phyloP scores from a whole-genome alignment of 306 rosid genomes.

The Acacia melanoxylon region DNA sequence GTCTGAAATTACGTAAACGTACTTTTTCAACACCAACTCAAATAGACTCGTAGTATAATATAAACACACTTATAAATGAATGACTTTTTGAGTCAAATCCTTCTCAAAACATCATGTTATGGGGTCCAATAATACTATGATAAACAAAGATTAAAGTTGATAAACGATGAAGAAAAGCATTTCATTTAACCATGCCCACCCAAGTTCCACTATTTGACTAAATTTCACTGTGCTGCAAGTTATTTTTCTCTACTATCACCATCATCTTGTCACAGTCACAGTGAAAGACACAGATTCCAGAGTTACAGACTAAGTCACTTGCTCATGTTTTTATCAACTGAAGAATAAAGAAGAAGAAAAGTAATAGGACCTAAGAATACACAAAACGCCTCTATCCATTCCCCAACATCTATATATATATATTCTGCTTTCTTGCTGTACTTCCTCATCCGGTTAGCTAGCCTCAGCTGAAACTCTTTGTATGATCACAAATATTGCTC shows the following conservation, averaged over 20 bases:
- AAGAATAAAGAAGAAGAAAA: neutral
- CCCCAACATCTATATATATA: constrained; percentile 17
- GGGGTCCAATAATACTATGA: neutral
- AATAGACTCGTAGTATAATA: no score
- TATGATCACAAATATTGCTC: constrained; percentile 58
- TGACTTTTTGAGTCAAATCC: neutral
- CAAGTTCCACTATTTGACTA: neutral
- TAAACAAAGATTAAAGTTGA: neutral
- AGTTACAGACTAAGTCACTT: constrained; percentile 1
- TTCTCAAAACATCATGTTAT: neutral
- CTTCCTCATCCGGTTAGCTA: constrained; percentile 1
- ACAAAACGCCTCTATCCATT: constrained; percentile 28
- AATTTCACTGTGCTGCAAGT: neutral
- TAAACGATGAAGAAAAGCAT: neutral
- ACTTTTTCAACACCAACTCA: no score
- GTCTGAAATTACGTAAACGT: no score
- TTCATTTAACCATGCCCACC: neutral
- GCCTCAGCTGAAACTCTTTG: constrained; percentile 2
- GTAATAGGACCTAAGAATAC: constrained; percentile 21
- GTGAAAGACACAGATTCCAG: neutral
- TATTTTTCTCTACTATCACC: neutral
- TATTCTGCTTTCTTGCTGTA: constrained; percentile 10
- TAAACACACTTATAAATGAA: neutral
- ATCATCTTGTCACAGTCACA: neutral
- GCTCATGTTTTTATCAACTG: constrained; percentile 1